Evolutionary conservation across 2,329 filamentous ascomycete genomes (phyloP).

Genomic region (Monosporascus sp.): DNA sequence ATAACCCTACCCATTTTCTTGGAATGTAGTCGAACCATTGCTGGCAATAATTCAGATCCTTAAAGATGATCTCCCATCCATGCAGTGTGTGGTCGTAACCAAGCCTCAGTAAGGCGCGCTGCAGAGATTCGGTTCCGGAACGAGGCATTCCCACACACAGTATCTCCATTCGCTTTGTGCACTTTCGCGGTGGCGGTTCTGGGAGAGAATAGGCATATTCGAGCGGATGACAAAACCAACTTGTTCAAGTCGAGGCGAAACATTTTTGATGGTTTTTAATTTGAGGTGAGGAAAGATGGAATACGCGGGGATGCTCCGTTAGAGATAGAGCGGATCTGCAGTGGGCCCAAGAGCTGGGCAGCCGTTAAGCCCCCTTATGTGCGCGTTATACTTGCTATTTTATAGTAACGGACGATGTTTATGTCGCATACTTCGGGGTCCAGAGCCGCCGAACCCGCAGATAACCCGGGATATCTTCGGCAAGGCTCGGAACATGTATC

Average conservation of each 20-base stretch:
- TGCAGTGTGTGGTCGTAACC: constrained; percentile 30
- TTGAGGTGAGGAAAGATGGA: too few species aligned
- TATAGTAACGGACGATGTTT: too few species aligned
- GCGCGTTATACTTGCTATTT: too few species aligned
- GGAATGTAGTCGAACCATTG: constrained; percentile 18
- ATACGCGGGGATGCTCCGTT: too few species aligned
- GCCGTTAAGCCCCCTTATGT: too few species aligned
- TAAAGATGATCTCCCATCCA: constrained; percentile 29
- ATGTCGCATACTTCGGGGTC: too few species aligned
- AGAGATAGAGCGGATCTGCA: too few species aligned
- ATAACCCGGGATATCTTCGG: too few species aligned
- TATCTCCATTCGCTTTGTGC: constrained; percentile 30
- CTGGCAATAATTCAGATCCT: constrained; percentile 16
- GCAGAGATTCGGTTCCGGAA: constrained; percentile 30
- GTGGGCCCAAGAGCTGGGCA: too few species aligned
- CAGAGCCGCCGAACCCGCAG: too few species aligned
- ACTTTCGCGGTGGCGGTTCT: constrained; percentile 16
- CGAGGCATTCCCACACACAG: constrained; percentile 29
- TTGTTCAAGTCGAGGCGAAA: constrained; percentile 2
- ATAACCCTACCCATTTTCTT: constrained; percentile 17
- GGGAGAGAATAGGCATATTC: constrained; percentile 16
- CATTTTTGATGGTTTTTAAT: too few species aligned
- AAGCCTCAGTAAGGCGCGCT: constrained; percentile 24
- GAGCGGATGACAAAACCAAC: constrained; percentile 10
- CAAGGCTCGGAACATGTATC: too few species aligned